These are phyloP conservation scores for Spathaspora jeffriesii DNA, from an alignment of 1,139 yeast genomes.

Conservation along the genomic window DNA sequence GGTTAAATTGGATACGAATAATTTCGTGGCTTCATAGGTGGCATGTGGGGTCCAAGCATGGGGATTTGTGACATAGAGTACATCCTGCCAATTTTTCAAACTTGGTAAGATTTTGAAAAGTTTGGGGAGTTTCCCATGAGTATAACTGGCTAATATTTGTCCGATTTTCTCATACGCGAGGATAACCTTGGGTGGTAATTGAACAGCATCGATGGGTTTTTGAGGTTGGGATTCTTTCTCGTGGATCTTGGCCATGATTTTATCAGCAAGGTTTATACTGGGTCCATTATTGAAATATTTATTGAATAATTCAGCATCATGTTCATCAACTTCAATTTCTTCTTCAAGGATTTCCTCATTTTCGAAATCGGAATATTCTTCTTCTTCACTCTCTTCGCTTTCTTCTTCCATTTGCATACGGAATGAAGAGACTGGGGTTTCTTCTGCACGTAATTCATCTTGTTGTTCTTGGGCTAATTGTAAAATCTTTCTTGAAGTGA, in stretches of 20 bases:
- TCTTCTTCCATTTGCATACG: conserved; percentile 22
- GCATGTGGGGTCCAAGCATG: conserved; percentile 97
- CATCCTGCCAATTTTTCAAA: conserved; percentile 93
- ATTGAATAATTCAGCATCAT: conserved; percentile 71
- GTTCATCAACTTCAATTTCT: conserved; percentile 66
- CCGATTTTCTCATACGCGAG: conserved; percentile 95
- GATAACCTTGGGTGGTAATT: conserved; percentile 93
- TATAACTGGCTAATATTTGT: conserved; percentile 82
- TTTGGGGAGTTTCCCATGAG: conserved; percentile 94
- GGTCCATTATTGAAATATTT: conserved; percentile 56
- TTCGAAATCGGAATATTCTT: conserved; percentile 53
- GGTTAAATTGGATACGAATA: conserved; percentile 86
- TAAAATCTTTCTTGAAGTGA: conserved; percentile 80
- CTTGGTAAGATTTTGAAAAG: conserved; percentile 94
- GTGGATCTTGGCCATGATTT: conserved; percentile 84
- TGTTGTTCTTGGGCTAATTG: conserved; percentile 92
- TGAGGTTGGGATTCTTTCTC: conserved; percentile 55
- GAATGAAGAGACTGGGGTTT: conserved; percentile 21
- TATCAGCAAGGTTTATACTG: conserved; percentile 79
- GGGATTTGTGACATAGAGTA: conserved; percentile 89
- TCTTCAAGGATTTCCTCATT: conserved; percentile 44
- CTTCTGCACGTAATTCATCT: conserved; percentile 78
- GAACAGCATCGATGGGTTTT: conserved; percentile 54
- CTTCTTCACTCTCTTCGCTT: conserved; percentile 34
- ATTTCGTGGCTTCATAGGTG: conserved; percentile 89